Conservation (phyloP, 192 early-diverging fungal species). For the Coemansia sp. region DNA sequence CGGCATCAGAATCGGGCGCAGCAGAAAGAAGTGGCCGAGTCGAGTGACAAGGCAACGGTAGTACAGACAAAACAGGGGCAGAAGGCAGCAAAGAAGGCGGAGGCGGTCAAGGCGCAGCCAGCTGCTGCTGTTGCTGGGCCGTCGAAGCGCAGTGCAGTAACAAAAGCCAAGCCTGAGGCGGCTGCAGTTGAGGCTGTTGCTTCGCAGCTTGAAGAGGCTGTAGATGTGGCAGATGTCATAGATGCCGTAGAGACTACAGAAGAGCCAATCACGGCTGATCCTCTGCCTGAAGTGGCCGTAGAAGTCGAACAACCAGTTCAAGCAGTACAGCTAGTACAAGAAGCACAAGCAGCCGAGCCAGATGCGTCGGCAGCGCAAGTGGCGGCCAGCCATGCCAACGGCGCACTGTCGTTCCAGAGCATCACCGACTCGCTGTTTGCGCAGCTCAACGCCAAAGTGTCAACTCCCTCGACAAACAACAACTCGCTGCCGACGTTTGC, state of each 20-base stretch:
- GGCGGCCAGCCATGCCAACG: constrained; percentile 16
- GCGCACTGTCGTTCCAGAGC: constrained; percentile 47
- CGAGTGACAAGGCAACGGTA: background rate
- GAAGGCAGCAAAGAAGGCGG: background rate
- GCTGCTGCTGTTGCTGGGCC: background rate
- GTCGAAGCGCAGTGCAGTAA: background rate
- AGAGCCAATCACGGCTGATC: background rate
- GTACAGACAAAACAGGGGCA: constrained; percentile 4
- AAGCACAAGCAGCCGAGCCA: background rate
- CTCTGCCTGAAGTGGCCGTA: background rate
- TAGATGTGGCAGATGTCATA: background rate
- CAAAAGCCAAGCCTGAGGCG: background rate
- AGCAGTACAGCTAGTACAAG: background rate
- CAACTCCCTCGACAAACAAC: constrained; percentile 11
- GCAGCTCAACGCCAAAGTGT: constrained; percentile 50
- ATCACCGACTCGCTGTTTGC: constrained; percentile 51
- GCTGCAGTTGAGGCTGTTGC: background rate
- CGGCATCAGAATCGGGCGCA: constrained; percentile 28
- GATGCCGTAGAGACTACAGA: background rate
- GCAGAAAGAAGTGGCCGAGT: constrained; percentile 8
- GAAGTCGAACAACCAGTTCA: background rate
- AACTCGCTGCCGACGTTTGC: constrained; percentile 14
- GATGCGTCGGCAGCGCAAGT: background rate
- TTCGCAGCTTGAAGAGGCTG: background rate
- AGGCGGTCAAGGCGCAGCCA: background rate